Percentiles rank a stretch among this genome's conserved stretches.
These are phyloP conservation scores for Helminthosporium solani DNA, from an alignment of 2,329 filamentous ascomycete genomes.

Conservation along the genomic window DNA sequence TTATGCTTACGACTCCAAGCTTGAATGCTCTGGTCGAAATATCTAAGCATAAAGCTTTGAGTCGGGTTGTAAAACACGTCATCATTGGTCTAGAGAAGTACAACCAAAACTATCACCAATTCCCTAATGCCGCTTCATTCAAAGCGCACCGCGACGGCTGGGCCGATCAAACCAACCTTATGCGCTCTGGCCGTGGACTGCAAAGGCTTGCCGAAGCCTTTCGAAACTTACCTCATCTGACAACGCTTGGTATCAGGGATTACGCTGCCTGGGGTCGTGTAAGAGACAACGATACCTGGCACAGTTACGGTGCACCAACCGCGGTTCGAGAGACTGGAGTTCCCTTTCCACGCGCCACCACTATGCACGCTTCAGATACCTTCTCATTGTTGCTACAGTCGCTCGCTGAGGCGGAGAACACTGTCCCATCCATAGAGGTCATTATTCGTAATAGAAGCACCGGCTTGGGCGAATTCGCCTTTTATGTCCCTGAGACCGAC, in stretches of 20 bases:
- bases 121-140: slow-evolving; percentile 13
- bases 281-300: slow-evolving; percentile 53
- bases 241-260: slow-evolving; percentile 61
- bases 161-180: slow-evolving; percentile 27
- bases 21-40: slow-evolving; percentile 53
- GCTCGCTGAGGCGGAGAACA: slow-evolving; percentile 33
- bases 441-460: slow-evolving; percentile 43
- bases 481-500: slow-evolving; percentile 42
- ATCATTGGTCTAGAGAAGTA: slow-evolving; percentile 51
- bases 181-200: slow-evolving; percentile 50
- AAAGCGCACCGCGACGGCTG: slow-evolving; percentile 20
- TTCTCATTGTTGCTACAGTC: slow-evolving; percentile 24
- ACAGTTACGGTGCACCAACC: slow-evolving; percentile 55
- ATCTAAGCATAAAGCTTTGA: slow-evolving; percentile 41
- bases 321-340: slow-evolving; percentile 41
- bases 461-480: slow-evolving; percentile 43
- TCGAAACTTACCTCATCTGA: slow-evolving; percentile 54
- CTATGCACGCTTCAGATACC: slow-evolving; percentile 15
- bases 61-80: slow-evolving; percentile 48
- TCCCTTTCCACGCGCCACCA: slow-evolving; percentile 9
- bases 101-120: slow-evolving; percentile 7
- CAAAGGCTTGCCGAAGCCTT: slow-evolving; percentile 61
- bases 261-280: slow-evolving; percentile 53
- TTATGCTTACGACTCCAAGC: slow-evolving; percentile 53
- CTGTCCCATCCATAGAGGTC: slow-evolving; percentile 51